Conservation (phyloP, 2,329 filamentous ascomycete species). For the Beauveria pseudobassiana region DNA sequence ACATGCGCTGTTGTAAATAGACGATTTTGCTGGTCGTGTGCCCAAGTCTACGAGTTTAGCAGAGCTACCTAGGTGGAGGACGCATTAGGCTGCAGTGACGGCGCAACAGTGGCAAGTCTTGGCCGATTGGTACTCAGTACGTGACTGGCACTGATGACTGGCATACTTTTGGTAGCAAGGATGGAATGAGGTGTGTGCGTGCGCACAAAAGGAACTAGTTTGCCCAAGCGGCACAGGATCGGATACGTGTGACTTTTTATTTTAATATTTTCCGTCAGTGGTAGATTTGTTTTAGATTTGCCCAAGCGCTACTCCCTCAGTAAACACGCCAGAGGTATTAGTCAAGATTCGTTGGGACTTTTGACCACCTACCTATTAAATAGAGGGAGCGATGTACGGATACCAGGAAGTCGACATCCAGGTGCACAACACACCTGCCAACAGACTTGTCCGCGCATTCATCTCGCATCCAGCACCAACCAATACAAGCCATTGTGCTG, state of each 20-base stretch:
- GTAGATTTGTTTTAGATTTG: not conserved
- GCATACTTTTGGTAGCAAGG: not conserved
- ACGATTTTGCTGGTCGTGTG: not conserved
- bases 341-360: not conserved
- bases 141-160: not conserved
- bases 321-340: not conserved
- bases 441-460: not conserved
- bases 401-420: too few species aligned
- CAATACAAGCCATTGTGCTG: not conserved
- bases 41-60: not conserved
- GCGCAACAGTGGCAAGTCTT: not conserved
- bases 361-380: not conserved
- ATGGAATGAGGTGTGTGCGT: slow-evolving; percentile 2
- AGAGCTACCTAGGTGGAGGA: not conserved
- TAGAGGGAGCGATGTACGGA: too few species aligned
- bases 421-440: not conserved
- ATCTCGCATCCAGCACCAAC: not conserved
- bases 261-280: not conserved
- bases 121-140: not conserved
- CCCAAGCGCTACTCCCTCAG: not conserved
- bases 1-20: not conserved
- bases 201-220: not conserved
- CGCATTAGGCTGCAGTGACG: not conserved
- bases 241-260: not conserved
- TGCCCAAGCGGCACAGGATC: not conserved